Conservation (phyloP, 768 basidiomycete genomes). For the Dendrothele bispora region DNA sequence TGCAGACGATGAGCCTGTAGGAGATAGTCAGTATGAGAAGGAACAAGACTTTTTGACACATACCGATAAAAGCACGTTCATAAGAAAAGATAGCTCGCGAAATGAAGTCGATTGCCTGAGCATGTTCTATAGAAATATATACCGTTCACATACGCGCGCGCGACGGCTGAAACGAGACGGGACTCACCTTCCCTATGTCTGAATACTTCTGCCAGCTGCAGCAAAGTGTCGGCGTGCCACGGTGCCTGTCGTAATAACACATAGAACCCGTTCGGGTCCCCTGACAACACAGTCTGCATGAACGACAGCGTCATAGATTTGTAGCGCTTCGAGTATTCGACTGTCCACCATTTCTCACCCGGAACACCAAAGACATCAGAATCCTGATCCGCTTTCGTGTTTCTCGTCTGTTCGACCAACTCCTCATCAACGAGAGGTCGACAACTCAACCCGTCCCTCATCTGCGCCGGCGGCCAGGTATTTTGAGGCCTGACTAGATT, state of each 20-base stretch:
- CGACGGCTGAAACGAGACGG: not conserved
- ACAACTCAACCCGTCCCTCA: conserved; percentile 73
- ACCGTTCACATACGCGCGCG: not conserved
- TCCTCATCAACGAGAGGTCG: conserved; percentile 59
- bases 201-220: conserved; percentile 84
- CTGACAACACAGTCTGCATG: conserved; percentile 76
- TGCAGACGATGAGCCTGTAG: too few relatives aligned
- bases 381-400: conserved; percentile 37
- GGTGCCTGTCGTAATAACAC: conserved; percentile 74
- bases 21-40: too few relatives aligned
- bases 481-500: conserved; percentile 75
- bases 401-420: conserved; percentile 36
- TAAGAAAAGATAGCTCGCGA: conserved; percentile 93
- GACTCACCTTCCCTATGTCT: conserved; percentile 85
- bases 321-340: conserved; percentile 84
- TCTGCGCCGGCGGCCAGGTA: conserved; percentile 71
- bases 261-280: conserved; percentile 81
- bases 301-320: conserved; percentile 80
- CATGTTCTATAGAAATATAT: conserved; percentile 56
- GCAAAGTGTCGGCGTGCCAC: conserved; percentile 91
- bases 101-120: conserved; percentile 84
- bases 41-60: too few relatives aligned
- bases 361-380: conserved; percentile 2
- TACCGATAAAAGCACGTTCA: conserved; percentile 84
- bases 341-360: conserved; percentile 86